A percentile compares a stretch with the other conserved stretches of the same genome.
Conservation (phyloP, 257 asterid species). For the Haberlea rhodopensis region DNA sequence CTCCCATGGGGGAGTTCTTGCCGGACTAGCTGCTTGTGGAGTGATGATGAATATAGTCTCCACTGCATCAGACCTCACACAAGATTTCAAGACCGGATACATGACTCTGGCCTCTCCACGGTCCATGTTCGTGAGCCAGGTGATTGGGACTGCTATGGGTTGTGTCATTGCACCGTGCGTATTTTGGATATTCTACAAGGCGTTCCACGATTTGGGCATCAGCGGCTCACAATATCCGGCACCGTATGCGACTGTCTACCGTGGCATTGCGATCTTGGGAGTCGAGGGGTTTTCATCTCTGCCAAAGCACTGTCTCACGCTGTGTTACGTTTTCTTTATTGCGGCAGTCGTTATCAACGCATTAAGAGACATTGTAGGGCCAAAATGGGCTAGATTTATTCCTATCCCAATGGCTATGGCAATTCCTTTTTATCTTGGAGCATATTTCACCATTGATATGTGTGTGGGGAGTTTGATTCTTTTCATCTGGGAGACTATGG, state of each 20-base stretch:
- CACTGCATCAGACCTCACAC: constrained; percentile 87
- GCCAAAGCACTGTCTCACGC: constrained; percentile 72
- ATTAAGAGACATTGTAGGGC: constrained; percentile 54
- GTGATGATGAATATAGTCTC: constrained; percentile 96
- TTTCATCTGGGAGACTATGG: constrained; percentile 58
- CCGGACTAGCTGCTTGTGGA: constrained; percentile 90
- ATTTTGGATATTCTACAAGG: constrained; percentile 83
- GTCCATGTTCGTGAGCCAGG: constrained; percentile 87
- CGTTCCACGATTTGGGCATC: constrained; percentile 52
- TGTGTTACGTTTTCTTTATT: constrained; percentile 57
- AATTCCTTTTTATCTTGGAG: constrained; percentile 79
- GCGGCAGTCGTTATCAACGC: constrained; percentile 63
- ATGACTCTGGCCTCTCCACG: constrained; percentile 86
- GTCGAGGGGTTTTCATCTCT: constrained; percentile 65
- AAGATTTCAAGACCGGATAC: constrained; percentile 87
- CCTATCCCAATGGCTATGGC: constrained; percentile 98
- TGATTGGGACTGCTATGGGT: constrained; percentile 89
- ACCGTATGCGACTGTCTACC: constrained; percentile 64
- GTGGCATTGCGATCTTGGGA: constrained; percentile 79
- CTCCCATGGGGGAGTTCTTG: constrained; percentile 78
- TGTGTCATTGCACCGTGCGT: constrained; percentile 80
- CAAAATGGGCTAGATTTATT: constrained; percentile 53
- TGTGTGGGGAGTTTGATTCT: constrained; percentile 79
- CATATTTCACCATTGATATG: constrained; percentile 77
- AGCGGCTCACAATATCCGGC: constrained; percentile 64